Evolutionary conservation across 768 basidiomycete species (phyloP), one percentile per base, ranked within the genome.

Genomic region (Suillus discolor): DNA sequence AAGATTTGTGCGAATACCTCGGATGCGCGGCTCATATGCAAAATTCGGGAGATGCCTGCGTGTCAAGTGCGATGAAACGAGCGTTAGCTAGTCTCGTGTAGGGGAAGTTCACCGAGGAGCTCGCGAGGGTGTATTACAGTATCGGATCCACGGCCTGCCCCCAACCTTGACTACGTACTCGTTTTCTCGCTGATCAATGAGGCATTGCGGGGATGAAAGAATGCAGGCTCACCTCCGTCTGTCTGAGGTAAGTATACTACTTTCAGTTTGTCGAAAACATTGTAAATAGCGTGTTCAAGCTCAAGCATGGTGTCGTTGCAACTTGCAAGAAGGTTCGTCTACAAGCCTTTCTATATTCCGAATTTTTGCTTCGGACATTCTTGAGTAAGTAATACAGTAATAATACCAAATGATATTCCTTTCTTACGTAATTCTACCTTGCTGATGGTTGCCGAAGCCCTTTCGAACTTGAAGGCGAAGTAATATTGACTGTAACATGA

Each of bases 401-500:
- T 28, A 28, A 28, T 28, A 28, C 25, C 25, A 28, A 28, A 28
- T 28, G 25, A 28, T 28, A 28, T 28, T 28, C 25, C 6, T 31
- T 31, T 20, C 20, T 49, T 51, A 62, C 54, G 6, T 57, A 62
- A 51, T 25, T 20, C 1, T 7, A 16, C 5, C 11, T 12, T 55
- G 31, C 28, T 20, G 20, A 20, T 53, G 51, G 51, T 20, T 34
- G 13, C 23, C 13, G 13, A 6, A 49, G 23, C 23, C 18, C 49
- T 31, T n/a, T 31, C 31, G 31, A n/a, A n/a, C n/a, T n/a, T n/a
- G n/a, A 31, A 31, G 31, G 31, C 2, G 34, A 49, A n/a, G 25
- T 34, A 5, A 54, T 54, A 63, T 61, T 39, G 31, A 61, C 18
- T 39, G 34, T 25, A 45, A 51, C 16, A 74, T 79, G 75, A 62